Evolutionary conservation across 2,329 filamentous ascomycete genomes (phyloP).

Genomic region (Bipolaris cookei): DNA sequence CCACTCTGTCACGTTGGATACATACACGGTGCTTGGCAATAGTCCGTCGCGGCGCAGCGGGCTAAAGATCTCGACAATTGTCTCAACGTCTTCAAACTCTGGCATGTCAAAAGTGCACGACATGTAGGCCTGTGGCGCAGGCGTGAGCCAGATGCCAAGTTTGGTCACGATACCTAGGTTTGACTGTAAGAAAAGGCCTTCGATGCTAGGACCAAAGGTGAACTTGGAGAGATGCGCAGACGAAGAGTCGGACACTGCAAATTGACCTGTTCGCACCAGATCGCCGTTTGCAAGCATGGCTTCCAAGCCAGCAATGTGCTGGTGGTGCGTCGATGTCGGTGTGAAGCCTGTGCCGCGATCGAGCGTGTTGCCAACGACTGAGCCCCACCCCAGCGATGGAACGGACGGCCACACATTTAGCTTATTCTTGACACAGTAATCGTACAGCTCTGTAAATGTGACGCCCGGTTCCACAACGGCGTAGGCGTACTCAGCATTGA

Average conservation of each 20-base stretch:
- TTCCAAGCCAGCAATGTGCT: conserved; percentile 49
- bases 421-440: conserved; percentile 41
- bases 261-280: conserved; percentile 47
- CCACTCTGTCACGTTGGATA: conserved; percentile 57
- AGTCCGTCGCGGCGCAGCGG: conserved; percentile 54
- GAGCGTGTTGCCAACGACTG: conserved; percentile 48
- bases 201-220: conserved; percentile 49
- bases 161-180: conserved; percentile 60
- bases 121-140: conserved; percentile 54
- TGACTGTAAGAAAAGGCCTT: conserved; percentile 59
- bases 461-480: conserved; percentile 53
- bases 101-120: conserved; percentile 56
- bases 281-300: conserved; percentile 46
- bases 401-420: conserved; percentile 45
- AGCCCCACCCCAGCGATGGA: conserved; percentile 45
- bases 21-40: conserved; percentile 54
- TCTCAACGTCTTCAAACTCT: conserved; percentile 54
- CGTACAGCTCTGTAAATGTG: conserved; percentile 40
- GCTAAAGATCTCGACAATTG: conserved; percentile 55
- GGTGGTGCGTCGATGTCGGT: conserved; percentile 46
- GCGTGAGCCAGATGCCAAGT: conserved; percentile 43
- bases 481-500: conserved; percentile 54
- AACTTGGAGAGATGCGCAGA: conserved; percentile 49
- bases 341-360: conserved; percentile 54
- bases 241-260: conserved; percentile 51